These are phyloP conservation scores for Coelastrella sp. DNA, from an alignment of 139 green algal genomes.

Conservation along the genomic window DNA sequence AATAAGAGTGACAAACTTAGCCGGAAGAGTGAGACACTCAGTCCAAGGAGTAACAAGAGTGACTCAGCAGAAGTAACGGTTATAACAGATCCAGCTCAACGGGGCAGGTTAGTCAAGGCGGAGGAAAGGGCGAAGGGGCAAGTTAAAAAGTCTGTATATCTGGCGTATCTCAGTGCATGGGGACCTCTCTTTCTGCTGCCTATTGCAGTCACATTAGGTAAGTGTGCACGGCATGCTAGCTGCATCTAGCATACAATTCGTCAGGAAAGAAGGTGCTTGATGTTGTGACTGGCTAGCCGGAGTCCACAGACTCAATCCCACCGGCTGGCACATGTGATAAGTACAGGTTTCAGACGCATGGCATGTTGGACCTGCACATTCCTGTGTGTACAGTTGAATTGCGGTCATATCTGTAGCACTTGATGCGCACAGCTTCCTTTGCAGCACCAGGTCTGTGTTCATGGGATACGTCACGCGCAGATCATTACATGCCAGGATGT, in stretches of 20 bases:
- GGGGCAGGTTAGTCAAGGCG: not conserved
- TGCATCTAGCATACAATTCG: not conserved
- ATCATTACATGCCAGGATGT: too few relatives aligned
- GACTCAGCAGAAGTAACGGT: not conserved
- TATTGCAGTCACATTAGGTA: constrained; percentile 54
- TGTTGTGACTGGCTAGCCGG: not conserved
- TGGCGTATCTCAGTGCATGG: constrained; percentile 83
- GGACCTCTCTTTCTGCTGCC: constrained; percentile 75
- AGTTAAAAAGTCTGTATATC: constrained; percentile 81
- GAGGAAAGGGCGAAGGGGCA: constrained; percentile 71
- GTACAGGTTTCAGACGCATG: too few relatives aligned
- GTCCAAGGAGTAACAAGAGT: not conserved
- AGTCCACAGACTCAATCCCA: too few relatives aligned
- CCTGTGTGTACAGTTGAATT: too few relatives aligned
- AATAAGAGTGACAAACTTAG: not conserved
- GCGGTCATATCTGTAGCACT: too few relatives aligned
- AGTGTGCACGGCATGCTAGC: not conserved
- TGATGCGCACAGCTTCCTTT: too few relatives aligned
- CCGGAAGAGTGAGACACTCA: not conserved
- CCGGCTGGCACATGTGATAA: too few relatives aligned
- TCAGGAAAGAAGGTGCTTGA: not conserved
- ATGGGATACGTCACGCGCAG: too few relatives aligned
- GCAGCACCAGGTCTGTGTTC: too few relatives aligned
- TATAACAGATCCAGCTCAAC: not conserved
- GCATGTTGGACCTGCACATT: too few relatives aligned